phyloP scores from a whole-genome alignment of 345 rosid species.

The Eucalyptus leucophloia region DNA sequence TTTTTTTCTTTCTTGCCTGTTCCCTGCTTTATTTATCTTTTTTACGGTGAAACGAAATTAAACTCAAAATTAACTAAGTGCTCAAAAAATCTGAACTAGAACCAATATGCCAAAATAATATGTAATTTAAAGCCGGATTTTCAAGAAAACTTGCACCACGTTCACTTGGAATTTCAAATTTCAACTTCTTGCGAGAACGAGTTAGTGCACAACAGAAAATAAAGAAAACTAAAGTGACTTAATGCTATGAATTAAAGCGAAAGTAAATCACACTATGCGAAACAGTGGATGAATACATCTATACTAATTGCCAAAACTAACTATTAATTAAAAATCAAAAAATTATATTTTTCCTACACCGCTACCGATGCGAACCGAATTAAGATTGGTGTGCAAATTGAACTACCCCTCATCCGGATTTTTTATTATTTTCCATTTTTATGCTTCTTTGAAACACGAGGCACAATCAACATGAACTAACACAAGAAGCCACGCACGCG shows the following conservation, averaged over 20 bases:
- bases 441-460: not conserved
- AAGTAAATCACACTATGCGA: not conserved
- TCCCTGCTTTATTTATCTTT: too few species aligned
- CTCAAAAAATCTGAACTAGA: too few species aligned
- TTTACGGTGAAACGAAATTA: not conserved
- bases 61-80: not conserved
- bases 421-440: not conserved
- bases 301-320: not conserved
- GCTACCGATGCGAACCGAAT: not conserved
- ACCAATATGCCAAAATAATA: not conserved
- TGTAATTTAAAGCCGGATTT: not conserved
- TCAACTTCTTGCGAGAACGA: too few species aligned
- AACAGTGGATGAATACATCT: too few species aligned
- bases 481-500: not conserved
- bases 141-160: not conserved
- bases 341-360: not conserved
- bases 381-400: not conserved
- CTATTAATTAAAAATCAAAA: too few species aligned
- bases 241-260: not conserved
- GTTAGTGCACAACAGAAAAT: not conserved
- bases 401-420: not conserved
- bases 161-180: not conserved
- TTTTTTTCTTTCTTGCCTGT: too few species aligned
- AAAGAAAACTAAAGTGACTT: not conserved
- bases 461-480: not conserved